These are phyloP conservation scores for Salvia sclarea DNA, from an alignment of 305 asterid genomes.

Conservation along the genomic window DNA sequence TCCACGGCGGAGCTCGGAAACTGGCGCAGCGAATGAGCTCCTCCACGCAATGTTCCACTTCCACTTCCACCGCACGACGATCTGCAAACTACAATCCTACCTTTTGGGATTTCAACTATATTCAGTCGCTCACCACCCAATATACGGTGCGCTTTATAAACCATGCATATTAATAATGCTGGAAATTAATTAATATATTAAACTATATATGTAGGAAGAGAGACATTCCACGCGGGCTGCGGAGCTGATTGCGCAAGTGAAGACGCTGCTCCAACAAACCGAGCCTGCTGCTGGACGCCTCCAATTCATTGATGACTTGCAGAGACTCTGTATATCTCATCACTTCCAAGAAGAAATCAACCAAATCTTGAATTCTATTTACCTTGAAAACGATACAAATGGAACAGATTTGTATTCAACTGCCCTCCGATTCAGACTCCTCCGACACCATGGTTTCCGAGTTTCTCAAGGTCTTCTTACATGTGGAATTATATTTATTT, in stretches of 20 bases:
- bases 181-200: no score
- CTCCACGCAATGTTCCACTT: no score
- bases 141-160: neutral
- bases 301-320: slow-evolving; percentile 16
- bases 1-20: no score
- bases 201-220: neutral
- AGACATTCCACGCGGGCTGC: neutral
- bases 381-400: neutral
- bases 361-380: neutral
- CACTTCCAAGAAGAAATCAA: neutral
- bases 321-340: neutral
- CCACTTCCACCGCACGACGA: neutral
- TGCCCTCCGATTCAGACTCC: neutral
- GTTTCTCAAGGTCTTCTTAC: neutral
- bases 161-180: no score
- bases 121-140: neutral
- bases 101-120: neutral
- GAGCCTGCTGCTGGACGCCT: neutral
- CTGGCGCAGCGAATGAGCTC: no score
- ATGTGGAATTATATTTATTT: no score
- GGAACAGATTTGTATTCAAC: neutral
- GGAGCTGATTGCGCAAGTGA: neutral
- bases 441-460: neutral
- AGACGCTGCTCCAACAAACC: neutral
- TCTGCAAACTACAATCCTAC: neutral